Conservation (phyloP, 2,329 filamentous ascomycete species). For the Botrytis fabae region DNA sequence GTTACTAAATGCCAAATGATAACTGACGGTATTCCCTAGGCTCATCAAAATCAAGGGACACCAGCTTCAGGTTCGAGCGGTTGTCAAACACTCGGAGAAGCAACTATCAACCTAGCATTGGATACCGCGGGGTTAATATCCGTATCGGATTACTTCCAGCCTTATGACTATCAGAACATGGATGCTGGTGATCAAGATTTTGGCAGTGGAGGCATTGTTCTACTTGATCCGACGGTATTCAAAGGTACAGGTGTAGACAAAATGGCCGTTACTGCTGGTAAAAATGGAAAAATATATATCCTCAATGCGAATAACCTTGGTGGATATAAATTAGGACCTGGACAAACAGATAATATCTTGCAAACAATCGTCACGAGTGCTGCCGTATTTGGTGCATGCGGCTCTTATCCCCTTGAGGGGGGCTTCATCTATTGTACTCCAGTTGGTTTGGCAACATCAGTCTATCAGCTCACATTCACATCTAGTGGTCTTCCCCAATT, state of each 20-base stretch:
- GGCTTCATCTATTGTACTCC: constrained; percentile 47
- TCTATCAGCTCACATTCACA: constrained; percentile 42
- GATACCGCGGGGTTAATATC: constrained; percentile 36
- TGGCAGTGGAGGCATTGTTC: constrained; percentile 41
- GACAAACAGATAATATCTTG: constrained; percentile 42
- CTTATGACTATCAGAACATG: constrained; percentile 44
- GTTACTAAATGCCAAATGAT: background rate
- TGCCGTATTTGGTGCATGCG: constrained; percentile 44
- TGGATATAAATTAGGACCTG: constrained; percentile 44
- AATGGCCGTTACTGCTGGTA: constrained; percentile 45
- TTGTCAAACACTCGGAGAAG: constrained; percentile 46
- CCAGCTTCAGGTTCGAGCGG: constrained; percentile 40
- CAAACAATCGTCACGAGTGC: constrained; percentile 42
- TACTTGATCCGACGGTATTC: constrained; percentile 43
- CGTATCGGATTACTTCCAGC: constrained; percentile 46
- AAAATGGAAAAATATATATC: constrained; percentile 45
- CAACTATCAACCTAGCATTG: constrained; percentile 48
- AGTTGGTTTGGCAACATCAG: constrained; percentile 40
- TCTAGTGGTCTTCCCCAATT: constrained; percentile 41
- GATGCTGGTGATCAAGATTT: constrained; percentile 46
- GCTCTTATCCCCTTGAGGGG: constrained; percentile 46
- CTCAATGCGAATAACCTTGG: constrained; percentile 46
- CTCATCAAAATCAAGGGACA: constrained; percentile 40
- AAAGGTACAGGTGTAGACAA: constrained; percentile 41
- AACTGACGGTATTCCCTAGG: constrained; percentile 27